phyloP scores from a whole-genome alignment of 495 filamentous ascomycete species.

The Neurospora africana region DNA sequence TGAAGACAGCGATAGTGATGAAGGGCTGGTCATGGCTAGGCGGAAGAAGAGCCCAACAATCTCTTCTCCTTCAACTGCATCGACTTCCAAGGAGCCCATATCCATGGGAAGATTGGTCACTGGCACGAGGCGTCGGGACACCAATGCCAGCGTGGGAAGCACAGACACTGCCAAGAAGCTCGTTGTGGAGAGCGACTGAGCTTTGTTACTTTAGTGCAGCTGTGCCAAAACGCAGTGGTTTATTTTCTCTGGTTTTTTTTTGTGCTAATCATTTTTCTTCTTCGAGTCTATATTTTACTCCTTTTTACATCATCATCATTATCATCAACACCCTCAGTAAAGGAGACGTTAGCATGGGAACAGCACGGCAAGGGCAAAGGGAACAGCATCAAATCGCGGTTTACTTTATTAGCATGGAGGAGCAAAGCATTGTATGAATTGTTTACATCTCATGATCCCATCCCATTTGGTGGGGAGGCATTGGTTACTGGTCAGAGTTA shows the following conservation, averaged over 20 bases:
- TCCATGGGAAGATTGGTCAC: constrained; percentile 23
- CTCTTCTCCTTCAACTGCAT: neutral
- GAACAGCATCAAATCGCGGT: neutral
- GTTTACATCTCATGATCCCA: neutral
- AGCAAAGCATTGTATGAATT: constrained; percentile 1
- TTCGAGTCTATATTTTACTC: neutral
- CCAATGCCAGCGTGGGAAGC: constrained; percentile 41
- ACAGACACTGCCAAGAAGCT: constrained; percentile 49
- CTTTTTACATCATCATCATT: neutral
- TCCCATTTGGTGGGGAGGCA: neutral
- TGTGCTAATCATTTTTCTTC: neutral
- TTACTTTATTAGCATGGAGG: neutral
- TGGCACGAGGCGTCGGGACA: constrained; percentile 33
- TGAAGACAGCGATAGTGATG: constrained; percentile 47
- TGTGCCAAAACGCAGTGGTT: neutral
- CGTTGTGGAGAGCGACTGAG: constrained; percentile 24
- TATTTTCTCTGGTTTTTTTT: neutral
- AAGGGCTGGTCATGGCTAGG: constrained; percentile 40
- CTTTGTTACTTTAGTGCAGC: neutral
- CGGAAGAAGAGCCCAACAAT: constrained; percentile 22
- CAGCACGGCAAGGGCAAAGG: neutral
- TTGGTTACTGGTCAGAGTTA: neutral
- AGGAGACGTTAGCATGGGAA: neutral
- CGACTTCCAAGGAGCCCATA: constrained; percentile 12
- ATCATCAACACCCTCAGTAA: neutral